Evolutionary conservation across 2,329 filamentous ascomycete genomes (phyloP), one percentile per base, ranked within the genome.

Genomic region (Fusarium sp.): DNA sequence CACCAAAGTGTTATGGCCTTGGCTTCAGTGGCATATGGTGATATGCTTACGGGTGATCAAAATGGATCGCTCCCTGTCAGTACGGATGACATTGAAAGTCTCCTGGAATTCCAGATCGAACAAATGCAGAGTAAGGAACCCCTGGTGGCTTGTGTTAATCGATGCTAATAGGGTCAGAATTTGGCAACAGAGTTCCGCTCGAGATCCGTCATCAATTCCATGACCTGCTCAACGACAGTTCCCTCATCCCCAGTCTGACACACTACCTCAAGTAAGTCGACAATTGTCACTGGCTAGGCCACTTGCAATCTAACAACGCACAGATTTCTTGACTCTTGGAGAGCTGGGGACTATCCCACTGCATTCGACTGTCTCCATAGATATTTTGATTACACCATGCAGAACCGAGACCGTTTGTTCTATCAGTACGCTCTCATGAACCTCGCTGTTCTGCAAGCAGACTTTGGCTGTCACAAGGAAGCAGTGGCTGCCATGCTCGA

Each of bases 401-500:
- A 96, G 75, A 92, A 90, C 71, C 85, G 90, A 65, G 92, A 97
- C 74, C 90, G 92, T 25, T 88, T 92, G 8, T 94, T 94, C 74
- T 98, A 99, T 76, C 96, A 98, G 77, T 97, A 98, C 77, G 96
- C 96, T 1, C 83, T 98, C 16, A 90, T 99, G 77, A 98, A 98
- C 76, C 87, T 98, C 62, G 95, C 94, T 6, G 93, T 98, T 34
- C 86, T 98, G 7, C 95, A 99, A 77, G 93, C 94, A 18, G 96
- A 98, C 78, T 98, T 98, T 82, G 94, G 94, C 48, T 97, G 93
- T 77, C 91, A 94, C 78, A 88, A 89, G 43, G 94, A 98, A 80
- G 95, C 95, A 8, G 87, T 98, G n/a, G 89, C 93, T 13, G 93
- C 95, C 15, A 97, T 99, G 90, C 90, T 97, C 45, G 96, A 98